Conservation (phyloP, 2,329 filamentous ascomycete species). For the Arthrobotrys conoides region DNA sequence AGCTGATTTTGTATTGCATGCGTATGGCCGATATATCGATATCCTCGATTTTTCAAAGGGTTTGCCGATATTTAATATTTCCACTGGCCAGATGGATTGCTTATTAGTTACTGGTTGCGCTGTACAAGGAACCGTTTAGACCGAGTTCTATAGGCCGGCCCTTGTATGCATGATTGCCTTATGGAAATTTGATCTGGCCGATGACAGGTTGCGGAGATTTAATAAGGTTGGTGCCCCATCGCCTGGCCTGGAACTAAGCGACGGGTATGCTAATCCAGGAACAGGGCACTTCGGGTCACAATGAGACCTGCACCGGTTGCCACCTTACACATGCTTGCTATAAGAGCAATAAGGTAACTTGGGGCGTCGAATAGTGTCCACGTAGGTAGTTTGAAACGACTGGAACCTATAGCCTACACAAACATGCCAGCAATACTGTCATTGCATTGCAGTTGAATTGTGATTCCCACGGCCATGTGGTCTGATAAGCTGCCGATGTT, state of each 20-base stretch:
- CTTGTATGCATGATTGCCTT: background rate
- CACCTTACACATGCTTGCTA: slow-evolving; percentile 2
- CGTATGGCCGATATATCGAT: no score
- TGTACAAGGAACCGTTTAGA: no score
- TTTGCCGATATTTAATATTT: no score
- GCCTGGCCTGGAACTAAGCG: background rate
- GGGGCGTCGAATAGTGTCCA: background rate
- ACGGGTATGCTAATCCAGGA: background rate
- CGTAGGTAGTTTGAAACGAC: background rate
- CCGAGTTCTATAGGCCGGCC: background rate
- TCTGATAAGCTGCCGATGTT: background rate
- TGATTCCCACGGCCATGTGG: no score
- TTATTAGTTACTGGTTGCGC: no score
- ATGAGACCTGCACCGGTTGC: background rate
- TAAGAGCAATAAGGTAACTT: background rate
- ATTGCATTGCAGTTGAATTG: no score
- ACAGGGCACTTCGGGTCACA: background rate
- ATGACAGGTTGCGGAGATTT: background rate
- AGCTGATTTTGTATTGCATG: no score
- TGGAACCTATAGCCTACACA: no score
- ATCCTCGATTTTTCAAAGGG: no score
- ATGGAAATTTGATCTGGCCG: background rate
- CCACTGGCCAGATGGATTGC: no score
- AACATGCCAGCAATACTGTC: background rate
- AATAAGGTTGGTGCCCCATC: background rate